Conservation (phyloP, 331 rosid species). For the Malus hybrid region DNA sequence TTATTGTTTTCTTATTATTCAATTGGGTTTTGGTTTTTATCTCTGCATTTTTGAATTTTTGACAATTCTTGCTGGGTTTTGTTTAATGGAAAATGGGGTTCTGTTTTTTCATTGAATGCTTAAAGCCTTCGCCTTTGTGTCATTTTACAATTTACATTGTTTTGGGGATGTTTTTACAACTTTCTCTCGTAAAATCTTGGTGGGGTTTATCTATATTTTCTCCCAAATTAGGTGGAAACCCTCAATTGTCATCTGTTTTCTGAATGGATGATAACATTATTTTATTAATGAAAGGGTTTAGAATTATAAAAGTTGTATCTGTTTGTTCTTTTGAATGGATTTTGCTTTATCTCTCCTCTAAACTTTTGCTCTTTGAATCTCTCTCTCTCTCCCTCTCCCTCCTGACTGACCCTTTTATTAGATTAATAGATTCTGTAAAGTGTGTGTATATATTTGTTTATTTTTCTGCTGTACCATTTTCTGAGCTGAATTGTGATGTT, state of each 20-base stretch:
- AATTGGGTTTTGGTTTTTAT: neutral
- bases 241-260: neutral
- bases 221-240: neutral
- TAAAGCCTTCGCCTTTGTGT: neutral
- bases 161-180: neutral
- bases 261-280: neutral
- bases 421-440: neutral
- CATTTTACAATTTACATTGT: neutral
- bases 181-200: neutral
- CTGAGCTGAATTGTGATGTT: no score
- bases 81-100: neutral
- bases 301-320: neutral
- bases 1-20: neutral
- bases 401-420: neutral
- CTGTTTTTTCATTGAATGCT: neutral
- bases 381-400: neutral
- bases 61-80: neutral
- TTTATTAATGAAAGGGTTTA: neutral
- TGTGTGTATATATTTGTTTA: neutral
- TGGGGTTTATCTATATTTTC: neutral
- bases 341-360: neutral
- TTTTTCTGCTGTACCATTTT: neutral
- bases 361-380: no score
- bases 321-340: neutral
- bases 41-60: slow-evolving; percentile 1